Evolutionary conservation across 306 rosid genomes (phyloP).

Genomic region (Quercus ilex): DNA sequence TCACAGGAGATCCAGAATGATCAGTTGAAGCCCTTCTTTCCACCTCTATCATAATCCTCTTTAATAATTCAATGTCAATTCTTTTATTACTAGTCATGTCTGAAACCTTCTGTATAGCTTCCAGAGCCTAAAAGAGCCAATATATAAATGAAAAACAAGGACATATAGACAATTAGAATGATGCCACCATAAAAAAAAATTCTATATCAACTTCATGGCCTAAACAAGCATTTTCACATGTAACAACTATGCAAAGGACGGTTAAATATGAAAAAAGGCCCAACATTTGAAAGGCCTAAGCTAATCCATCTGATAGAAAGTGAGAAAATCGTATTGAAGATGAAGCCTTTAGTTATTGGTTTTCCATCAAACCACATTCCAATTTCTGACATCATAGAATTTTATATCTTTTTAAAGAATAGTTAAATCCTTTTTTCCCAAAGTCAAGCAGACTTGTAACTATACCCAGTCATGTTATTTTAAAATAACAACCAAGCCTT

Average conservation of each 20-base stretch:
- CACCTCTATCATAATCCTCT: constrained; percentile 61
- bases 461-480: not conserved
- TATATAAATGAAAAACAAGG: constrained; percentile 21
- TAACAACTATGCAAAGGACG: not conserved
- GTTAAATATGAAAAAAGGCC: not conserved
- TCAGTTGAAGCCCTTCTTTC: constrained; percentile 46
- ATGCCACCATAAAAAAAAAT: not conserved
- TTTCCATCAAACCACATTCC: constrained; percentile 10
- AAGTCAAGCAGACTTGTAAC: not conserved
- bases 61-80: constrained; percentile 58
- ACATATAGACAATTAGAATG: constrained; percentile 17
- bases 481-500: not conserved
- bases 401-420: not conserved
- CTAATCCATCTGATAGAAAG: not conserved
- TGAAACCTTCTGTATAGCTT: constrained; percentile 68
- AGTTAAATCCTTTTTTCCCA: not conserved
- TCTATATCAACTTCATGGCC: not conserved
- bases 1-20: constrained; percentile 24
- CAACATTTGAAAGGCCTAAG: not conserved
- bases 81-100: constrained; percentile 58
- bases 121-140: constrained; percentile 64
- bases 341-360: not conserved
- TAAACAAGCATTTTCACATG: not conserved
- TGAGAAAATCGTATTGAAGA: not conserved
- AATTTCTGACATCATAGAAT: not conserved